These are phyloP conservation scores for Bryoglossum gracile DNA, from an alignment of 495 filamentous ascomycete genomes.

Conservation along the genomic window DNA sequence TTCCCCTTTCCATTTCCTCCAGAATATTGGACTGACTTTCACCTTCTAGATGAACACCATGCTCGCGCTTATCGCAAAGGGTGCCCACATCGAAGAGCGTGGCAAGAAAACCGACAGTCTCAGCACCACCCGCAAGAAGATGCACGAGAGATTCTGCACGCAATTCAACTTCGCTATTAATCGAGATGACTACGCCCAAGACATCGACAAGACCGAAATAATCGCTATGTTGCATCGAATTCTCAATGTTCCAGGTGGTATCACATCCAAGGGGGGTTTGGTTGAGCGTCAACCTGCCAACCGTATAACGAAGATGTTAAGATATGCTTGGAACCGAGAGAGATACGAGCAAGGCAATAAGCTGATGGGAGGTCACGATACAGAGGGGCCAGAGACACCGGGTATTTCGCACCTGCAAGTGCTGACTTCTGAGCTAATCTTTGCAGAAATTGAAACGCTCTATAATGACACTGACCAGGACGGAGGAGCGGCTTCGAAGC, in stretches of 20 bases:
- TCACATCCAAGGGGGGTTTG: slow-evolving; percentile 6
- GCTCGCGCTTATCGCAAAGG: slow-evolving; percentile 20
- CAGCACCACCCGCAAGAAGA: not conserved
- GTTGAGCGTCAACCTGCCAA: not conserved
- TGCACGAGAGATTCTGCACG: slow-evolving; percentile 17
- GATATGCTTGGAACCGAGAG: slow-evolving; percentile 8
- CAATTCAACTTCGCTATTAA: slow-evolving; percentile 24
- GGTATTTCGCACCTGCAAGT: too few relatives aligned
- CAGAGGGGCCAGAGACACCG: too few relatives aligned
- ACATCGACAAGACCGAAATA: slow-evolving; percentile 22
- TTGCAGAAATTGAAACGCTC: too few relatives aligned
- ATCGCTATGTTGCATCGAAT: slow-evolving; percentile 6
- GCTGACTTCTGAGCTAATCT: too few relatives aligned
- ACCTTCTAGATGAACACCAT: slow-evolving; percentile 20
- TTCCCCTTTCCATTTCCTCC: not conserved
- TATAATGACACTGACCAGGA: too few relatives aligned
- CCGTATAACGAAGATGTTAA: slow-evolving; percentile 13
- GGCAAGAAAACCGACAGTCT: slow-evolving; percentile 1
- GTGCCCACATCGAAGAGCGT: slow-evolving; percentile 5
- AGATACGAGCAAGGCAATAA: too few relatives aligned
- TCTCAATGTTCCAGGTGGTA: slow-evolving; percentile 2
- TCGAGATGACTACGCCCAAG: slow-evolving; percentile 12
- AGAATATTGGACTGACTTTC: slow-evolving; percentile 10
- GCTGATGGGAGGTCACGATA: too few relatives aligned
- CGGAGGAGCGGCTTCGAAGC: too few relatives aligned